Base-by-base conservation (phyloP, 768 basidiomycete genomes). In the Cubamyces sp. region DNA sequence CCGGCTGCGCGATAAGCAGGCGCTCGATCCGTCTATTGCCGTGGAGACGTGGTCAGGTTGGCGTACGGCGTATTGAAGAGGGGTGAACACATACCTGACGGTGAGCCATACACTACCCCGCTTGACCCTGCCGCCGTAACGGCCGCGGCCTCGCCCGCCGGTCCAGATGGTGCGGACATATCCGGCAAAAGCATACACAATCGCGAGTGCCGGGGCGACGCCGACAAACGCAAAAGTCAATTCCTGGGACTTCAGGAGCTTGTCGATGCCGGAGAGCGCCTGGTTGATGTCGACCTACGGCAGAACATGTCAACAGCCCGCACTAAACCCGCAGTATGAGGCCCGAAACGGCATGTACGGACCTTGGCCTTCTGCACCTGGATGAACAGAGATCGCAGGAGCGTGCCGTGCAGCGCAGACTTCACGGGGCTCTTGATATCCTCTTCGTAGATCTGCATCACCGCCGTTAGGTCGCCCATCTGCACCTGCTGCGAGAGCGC, bases 311-410 rank as follows among this genome's bases (percentile, higher is more conserved):
- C 19, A 49, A 41, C 34, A 34, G 9, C 19, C 42, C 51, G 46
- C 47, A 47, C 48, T 52, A 54, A 14, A 42, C 14, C 46, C 23
- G 28, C n/a, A 12, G 41, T 1, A 43, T 16, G 42, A 5, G 21
- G 51, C 8, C 14, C 37, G 3, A 30, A 19, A 23, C 42, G 19
- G 4, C 23, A 19, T 23, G 9, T n/a, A 64, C 70, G 54, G n/a
- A 90, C 94, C 80, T 98, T 98, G 60, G 94, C 90, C 73, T 98
- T 98, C 67, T 98, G 96, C 0, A 98, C 83, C 70, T 98, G 96
- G 30, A 99, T 88, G 65, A 98, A 87, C 49, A 94, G 76, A 1
- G 92, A 87, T 28, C 96, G 83, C 18, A 98, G 77, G 8, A 98
- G 79, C 15, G 87, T 90, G 3, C 96, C 96, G 6, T 82, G 77